Evolutionary conservation across 73 alveolate genomes (phyloP).

Genomic region (Paramecium biaurelia): DNA sequence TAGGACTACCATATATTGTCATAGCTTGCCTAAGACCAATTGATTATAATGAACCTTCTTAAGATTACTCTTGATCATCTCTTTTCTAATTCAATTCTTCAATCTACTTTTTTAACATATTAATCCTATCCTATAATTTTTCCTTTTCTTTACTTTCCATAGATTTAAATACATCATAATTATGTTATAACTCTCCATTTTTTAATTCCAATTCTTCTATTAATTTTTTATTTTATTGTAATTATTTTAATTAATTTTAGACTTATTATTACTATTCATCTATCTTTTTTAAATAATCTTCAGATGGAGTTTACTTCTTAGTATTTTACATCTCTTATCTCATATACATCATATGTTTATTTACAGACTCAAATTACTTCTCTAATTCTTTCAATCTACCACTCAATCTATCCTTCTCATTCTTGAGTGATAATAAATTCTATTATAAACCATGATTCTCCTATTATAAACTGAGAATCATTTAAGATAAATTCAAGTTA

Average conservation of each 20-base stretch:
- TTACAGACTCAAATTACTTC: background rate
- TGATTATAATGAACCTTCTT: background rate
- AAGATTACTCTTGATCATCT: background rate
- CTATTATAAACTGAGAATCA: background rate
- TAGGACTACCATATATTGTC: constrained; percentile 9
- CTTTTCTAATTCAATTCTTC: background rate
- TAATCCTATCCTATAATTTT: constrained; percentile 20
- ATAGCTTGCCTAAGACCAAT: background rate
- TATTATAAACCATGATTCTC: background rate
- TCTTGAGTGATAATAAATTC: background rate
- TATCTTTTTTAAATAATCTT: constrained; percentile 20
- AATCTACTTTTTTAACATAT: constrained; percentile 11
- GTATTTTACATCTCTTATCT: constrained; percentile 5
- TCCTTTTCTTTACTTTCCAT: constrained; percentile 39
- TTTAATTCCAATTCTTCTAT: constrained; percentile 19
- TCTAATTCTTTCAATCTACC: background rate
- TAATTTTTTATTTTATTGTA: background rate
- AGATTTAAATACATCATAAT: constrained; percentile 17
- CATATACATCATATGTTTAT: constrained; percentile 26
- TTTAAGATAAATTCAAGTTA: background rate
- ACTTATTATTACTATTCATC: constrained; percentile 15
- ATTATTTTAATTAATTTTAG: background rate
- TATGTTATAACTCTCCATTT: background rate
- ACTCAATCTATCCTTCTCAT: background rate
- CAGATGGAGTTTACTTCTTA: background rate